phyloP scores from a whole-genome alignment of 768 basidiomycete species.

The Boletus pseudo-olivaceus region DNA sequence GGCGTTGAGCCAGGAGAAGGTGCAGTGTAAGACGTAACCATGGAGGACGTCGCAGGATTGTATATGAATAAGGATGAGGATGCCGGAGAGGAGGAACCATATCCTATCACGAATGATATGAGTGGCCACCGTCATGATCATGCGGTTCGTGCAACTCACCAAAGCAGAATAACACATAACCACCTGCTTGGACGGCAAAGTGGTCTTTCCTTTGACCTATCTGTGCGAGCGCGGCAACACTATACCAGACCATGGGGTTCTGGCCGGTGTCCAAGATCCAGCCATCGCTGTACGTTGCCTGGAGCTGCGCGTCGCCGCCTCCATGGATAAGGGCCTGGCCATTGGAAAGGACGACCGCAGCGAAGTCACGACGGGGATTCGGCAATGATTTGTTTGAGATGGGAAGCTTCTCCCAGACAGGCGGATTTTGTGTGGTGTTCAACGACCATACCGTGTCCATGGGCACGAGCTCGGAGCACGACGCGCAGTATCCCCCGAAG shows the following conservation, averaged over 20 bases:
- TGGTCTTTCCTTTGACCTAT: conserved; percentile 72
- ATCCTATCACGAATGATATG: conserved; percentile 26
- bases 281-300: conserved; percentile 59
- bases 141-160: conserved; percentile 45
- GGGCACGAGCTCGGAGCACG: conserved; percentile 46
- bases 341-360: conserved; percentile 45
- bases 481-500: conserved; percentile 66
- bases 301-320: conserved; percentile 58
- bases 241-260: conserved; percentile 59
- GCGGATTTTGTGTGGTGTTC: conserved; percentile 47
- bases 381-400: conserved; percentile 45
- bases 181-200: conserved; percentile 58
- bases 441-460: conserved; percentile 61
- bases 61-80: conserved; percentile 56
- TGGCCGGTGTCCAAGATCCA: conserved; percentile 62
- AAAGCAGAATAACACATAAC: conserved; percentile 70
- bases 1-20: conserved; percentile 28
- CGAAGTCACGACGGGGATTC: conserved; percentile 60
- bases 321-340: conserved; percentile 73
- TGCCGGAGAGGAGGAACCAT: conserved; percentile 37
- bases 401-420: conserved; percentile 49
- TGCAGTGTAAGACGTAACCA: conserved; percentile 42
- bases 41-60: conserved; percentile 34
- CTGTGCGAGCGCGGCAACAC: conserved; percentile 46
- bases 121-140: not conserved